Conservation (phyloP, 2,329 filamentous ascomycete genomes). For the Neopestalotiopsis sp. region DNA sequence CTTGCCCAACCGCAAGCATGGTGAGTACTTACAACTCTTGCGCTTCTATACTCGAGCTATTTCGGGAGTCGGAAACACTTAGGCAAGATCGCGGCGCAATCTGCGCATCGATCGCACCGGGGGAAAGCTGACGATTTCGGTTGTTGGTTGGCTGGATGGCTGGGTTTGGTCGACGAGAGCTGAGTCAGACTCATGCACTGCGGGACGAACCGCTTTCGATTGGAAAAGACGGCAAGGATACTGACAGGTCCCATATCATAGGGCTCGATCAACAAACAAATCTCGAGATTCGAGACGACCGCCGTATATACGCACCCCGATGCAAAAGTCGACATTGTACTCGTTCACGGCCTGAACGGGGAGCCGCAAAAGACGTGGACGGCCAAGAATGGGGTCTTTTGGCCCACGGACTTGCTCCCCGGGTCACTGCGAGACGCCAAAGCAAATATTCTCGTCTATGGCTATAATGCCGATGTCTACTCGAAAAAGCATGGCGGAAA, state of each 20-base stretch:
- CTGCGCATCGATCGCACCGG: neutral
- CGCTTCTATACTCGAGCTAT: neutral
- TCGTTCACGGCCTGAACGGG: conserved; percentile 75
- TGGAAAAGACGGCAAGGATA: neutral
- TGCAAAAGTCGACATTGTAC: conserved; percentile 68
- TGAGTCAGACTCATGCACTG: conserved; percentile 15
- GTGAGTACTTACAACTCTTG: conserved; percentile 7
- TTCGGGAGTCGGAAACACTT: neutral
- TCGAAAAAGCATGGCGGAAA: conserved; percentile 54
- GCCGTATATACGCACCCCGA: conserved; percentile 64
- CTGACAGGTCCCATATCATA: conserved; percentile 29
- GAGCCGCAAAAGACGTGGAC: conserved; percentile 69
- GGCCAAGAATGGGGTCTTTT: conserved; percentile 64
- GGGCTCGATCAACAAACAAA: conserved; percentile 55
- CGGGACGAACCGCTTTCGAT: conserved; percentile 6
- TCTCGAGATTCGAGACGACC: conserved; percentile 63
- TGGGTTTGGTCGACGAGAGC: neutral
- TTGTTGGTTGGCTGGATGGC: neutral
- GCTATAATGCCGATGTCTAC: conserved; percentile 74
- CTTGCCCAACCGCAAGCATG: conserved; percentile 20
- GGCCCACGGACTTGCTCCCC: conserved; percentile 73
- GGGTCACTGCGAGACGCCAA: conserved; percentile 59
- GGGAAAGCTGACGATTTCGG: neutral
- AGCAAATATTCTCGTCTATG: conserved; percentile 73
- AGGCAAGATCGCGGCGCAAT: neutral